Evolutionary conservation across 2,329 filamentous ascomycete species (phyloP).

Genomic region (Claviceps sorghi): DNA sequence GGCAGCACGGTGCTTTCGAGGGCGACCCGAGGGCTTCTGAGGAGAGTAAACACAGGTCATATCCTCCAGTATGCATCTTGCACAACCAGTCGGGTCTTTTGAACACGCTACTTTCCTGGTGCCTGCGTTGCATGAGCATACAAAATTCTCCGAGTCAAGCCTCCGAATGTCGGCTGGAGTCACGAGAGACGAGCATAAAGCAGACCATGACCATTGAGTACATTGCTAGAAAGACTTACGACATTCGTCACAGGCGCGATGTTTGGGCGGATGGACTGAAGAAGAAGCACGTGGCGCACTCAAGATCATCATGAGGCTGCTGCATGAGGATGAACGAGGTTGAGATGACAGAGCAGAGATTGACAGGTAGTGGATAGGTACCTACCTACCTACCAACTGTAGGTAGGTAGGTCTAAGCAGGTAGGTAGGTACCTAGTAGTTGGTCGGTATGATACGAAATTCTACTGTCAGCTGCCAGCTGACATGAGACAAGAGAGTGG

Average conservation of each 20-base stretch:
- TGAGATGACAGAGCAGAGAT: neutral
- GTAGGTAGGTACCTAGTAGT: too few relatives aligned
- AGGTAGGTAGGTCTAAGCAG: too few relatives aligned
- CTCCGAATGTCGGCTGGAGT: neutral
- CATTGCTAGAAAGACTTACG: constrained; percentile 28
- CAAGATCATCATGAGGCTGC: neutral
- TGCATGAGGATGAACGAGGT: neutral
- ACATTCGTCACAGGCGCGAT: constrained; percentile 53
- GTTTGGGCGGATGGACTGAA: constrained; percentile 26
- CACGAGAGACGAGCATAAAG: neutral
- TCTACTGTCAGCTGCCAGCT: too few relatives aligned
- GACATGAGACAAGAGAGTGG: too few relatives aligned
- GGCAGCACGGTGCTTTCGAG: too few relatives aligned
- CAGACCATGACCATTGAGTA: too few relatives aligned
- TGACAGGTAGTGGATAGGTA: neutral
- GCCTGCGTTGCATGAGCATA: constrained; percentile 25
- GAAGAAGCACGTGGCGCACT: neutral
- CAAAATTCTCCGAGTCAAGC: constrained; percentile 6
- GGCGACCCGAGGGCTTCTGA: constrained; percentile 59
- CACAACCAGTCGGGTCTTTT: constrained; percentile 45
- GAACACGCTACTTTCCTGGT: constrained; percentile 50
- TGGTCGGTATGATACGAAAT: too few relatives aligned
- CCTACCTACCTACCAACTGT: too few relatives aligned
- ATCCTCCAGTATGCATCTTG: constrained; percentile 41
- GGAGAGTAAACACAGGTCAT: constrained; percentile 46